These are phyloP conservation scores for Eucalyptus regnans DNA, from an alignment of 345 rosid genomes.

Conservation along the genomic window DNA sequence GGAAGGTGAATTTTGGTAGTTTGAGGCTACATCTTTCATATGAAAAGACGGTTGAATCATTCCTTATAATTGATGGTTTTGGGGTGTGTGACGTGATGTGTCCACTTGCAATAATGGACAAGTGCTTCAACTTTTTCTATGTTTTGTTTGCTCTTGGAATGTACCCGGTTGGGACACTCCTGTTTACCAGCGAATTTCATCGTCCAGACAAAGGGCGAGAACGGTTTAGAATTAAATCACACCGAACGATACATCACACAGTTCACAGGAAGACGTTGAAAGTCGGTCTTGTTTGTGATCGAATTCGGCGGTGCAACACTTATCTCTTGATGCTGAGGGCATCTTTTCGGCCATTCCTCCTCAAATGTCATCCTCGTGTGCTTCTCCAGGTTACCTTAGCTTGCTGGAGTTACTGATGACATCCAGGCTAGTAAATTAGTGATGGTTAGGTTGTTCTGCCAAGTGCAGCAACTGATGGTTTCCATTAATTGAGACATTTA, in stretches of 20 bases:
- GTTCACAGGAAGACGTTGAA: neutral
- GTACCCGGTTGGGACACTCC: neutral
- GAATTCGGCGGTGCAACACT: neutral
- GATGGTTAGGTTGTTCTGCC: neutral
- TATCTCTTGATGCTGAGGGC: neutral
- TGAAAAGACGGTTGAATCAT: neutral
- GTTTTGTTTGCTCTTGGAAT: neutral
- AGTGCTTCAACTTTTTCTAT: neutral
- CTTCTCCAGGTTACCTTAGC: neutral
- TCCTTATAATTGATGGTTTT: neutral
- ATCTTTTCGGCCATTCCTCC: neutral
- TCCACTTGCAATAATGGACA: neutral
- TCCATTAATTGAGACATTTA: neutral
- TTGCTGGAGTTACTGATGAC: neutral
- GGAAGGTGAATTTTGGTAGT: neutral
- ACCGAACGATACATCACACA: neutral
- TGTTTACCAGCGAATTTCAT: neutral
- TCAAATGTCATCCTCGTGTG: neutral
- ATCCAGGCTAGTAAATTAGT: neutral
- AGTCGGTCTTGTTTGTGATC: neutral
- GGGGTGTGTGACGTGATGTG: neutral
- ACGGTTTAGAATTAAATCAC: neutral
- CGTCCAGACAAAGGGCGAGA: neutral
- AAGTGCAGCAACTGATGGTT: neutral
- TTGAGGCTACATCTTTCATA: rapidly evolving